Evolutionary conservation across 306 rosid genomes (phyloP), one percentile per base, ranked within the genome.

Genomic region (Parietaria judaica): DNA sequence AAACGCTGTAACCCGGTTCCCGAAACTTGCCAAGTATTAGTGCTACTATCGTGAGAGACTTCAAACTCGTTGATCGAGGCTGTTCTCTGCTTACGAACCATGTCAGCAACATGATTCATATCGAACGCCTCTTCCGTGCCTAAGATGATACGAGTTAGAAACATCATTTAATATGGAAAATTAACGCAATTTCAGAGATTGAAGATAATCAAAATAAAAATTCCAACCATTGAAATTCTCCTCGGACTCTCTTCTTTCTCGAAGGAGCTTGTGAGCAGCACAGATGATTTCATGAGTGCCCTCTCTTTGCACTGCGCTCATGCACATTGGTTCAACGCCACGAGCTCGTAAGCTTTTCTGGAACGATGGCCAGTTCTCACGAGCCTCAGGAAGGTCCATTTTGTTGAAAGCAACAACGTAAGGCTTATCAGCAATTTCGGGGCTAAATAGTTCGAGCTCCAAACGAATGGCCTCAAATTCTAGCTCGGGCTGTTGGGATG

Each of bases 321-420:
- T 88, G 74, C 96, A 84, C 72, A 83, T 88, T 68, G 90, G 72
- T 57, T 74, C 76, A 64, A 88, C 69, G 71, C 96, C 98, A 3
- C 57, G 81, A 65, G 84, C 81, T 76, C 80, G 81, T 57, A 92
- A 74, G 70, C 50, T 82, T 65, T 80, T 80, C 80, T 79, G 83
- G 82, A 88, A 92, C 45, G 80, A 83, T 61, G 75, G 72, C 95
- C 96, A 92, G 66, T 80, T 86, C 72, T 86, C 86, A 63, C 74
- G 72, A 49, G 90, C 95, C 78, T 92, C 99, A n/a, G 90, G 96
- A 78, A 88, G 95, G 74, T 92, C 99, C 95, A 92, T 88, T 71
- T 92, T 88, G 73, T 92, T 88, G 68, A 77, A 88, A 39, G 90
- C 94, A 69, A 92, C 96, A 51, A 92, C 52, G 70, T 63, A 92